A percentile compares a stretch with the other conserved stretches of the same genome.
These are phyloP conservation scores for Phyllosticta paracitricarpa DNA, from an alignment of 2,329 filamentous ascomycete genomes.

Conservation along the genomic window DNA sequence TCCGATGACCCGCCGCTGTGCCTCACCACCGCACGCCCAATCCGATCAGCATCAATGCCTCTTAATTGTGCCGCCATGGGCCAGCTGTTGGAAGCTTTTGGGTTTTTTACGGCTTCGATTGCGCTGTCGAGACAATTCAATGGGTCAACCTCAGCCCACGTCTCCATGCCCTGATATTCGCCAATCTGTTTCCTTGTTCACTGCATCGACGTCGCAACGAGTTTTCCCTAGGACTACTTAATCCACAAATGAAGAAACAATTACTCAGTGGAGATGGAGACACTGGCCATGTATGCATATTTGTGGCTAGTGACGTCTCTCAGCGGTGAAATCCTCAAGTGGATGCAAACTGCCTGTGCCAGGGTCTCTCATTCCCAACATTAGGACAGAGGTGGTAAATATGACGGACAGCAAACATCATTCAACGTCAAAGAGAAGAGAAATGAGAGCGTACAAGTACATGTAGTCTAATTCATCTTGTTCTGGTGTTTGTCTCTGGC, in stretches of 20 bases:
- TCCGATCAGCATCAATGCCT: not conserved
- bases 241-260: not conserved
- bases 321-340: no score
- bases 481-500: not conserved
- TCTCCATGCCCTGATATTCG: not conserved
- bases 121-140: not conserved
- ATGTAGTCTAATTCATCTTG: not conserved
- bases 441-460: not conserved
- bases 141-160: not conserved
- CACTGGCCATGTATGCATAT: no score
- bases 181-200: not conserved
- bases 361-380: no score
- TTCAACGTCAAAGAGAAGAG: no score
- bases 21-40: not conserved
- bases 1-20: not conserved
- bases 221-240: not conserved
- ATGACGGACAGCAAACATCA: no score
- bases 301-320: no score
- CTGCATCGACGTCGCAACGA: not conserved
- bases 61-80: not conserved
- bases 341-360: no score
- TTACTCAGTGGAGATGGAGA: not conserved
- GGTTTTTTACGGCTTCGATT: not conserved
- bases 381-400: no score
- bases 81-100: not conserved